phyloP scores from a whole-genome alignment of 2,329 filamentous ascomycete species.

The Talaromyces rugulosus region DNA sequence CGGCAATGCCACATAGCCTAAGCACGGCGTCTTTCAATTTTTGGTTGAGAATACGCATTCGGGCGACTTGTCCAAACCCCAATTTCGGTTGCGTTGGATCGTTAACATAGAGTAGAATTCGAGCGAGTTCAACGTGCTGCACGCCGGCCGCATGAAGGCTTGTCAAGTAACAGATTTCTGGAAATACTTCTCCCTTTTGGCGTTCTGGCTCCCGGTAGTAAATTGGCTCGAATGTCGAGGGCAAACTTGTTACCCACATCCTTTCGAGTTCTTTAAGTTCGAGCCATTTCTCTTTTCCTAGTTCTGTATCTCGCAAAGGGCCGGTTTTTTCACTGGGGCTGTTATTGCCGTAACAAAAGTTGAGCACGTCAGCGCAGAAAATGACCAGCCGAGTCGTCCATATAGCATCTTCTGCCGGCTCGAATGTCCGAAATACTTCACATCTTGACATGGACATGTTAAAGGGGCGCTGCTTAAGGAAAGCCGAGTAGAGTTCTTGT shows the following conservation, averaged over 20 bases:
- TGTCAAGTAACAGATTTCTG: slow-evolving; percentile 55
- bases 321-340: not conserved
- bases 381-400: slow-evolving; percentile 55
- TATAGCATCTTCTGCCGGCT: slow-evolving; percentile 28
- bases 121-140: slow-evolving; percentile 57
- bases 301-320: not conserved
- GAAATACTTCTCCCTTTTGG: slow-evolving; percentile 45
- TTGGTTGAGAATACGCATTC: slow-evolving; percentile 15
- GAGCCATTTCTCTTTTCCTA: not conserved
- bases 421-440: slow-evolving; percentile 30
- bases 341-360: slow-evolving; percentile 4
- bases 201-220: slow-evolving; percentile 41
- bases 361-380: slow-evolving; percentile 48
- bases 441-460: slow-evolving; percentile 36
- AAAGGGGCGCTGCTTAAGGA: slow-evolving; percentile 37
- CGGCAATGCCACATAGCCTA: slow-evolving; percentile 55
- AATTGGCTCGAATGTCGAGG: slow-evolving; percentile 52
- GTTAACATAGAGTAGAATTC: slow-evolving; percentile 54
- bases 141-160: slow-evolving; percentile 58
- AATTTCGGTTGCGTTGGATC: slow-evolving; percentile 52
- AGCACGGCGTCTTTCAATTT: slow-evolving; percentile 44
- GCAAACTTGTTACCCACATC: not conserved
- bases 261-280: not conserved
- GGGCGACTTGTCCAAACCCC: slow-evolving; percentile 28
- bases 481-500: slow-evolving; percentile 48